Evolutionary conservation across 768 basidiomycete genomes (phyloP).

Genomic region (Hypholoma fasciculare): DNA sequence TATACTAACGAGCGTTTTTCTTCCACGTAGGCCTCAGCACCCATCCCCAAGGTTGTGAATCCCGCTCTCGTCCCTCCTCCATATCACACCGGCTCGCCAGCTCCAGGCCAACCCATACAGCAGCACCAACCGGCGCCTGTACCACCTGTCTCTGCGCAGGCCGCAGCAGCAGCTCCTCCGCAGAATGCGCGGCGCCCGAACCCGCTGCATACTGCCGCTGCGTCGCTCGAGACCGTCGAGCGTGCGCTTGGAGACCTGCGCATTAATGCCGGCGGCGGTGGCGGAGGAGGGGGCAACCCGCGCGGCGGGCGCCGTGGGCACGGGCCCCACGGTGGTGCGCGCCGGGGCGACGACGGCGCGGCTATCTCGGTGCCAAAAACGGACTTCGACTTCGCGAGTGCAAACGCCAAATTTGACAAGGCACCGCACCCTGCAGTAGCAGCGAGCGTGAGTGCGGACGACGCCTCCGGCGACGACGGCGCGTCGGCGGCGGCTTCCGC

Average conservation of each 20-base stretch:
- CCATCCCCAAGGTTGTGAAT: slow-evolving; percentile 16
- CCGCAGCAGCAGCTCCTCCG: slow-evolving; percentile 4
- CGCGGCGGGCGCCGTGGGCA: slow-evolving; percentile 28
- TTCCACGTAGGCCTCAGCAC: slow-evolving; percentile 46
- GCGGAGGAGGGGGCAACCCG: not conserved
- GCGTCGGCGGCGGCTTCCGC: slow-evolving; percentile 20
- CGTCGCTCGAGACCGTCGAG: slow-evolving; percentile 70
- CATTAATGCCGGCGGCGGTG: slow-evolving; percentile 29
- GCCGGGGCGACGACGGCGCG: slow-evolving; percentile 27
- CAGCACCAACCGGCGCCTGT: slow-evolving; percentile 27
- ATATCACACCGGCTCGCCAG: not conserved
- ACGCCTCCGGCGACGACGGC: slow-evolving; percentile 22
- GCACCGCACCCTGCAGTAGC: slow-evolving; percentile 32
- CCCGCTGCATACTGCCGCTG: slow-evolving; percentile 69
- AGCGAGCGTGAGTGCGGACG: slow-evolving; percentile 20
- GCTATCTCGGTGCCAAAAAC: slow-evolving; percentile 67
- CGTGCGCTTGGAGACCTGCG: slow-evolving; percentile 54
- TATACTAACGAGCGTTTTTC: not conserved
- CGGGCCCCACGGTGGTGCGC: slow-evolving; percentile 15
- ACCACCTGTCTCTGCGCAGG: slow-evolving; percentile 7
- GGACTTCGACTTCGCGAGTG: slow-evolving; percentile 81
- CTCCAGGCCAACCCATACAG: slow-evolving; percentile 13
- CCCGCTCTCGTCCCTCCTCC: slow-evolving; percentile 22
- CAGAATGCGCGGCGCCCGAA: slow-evolving; percentile 31
- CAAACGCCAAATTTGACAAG: slow-evolving; percentile 84